Evolutionary conservation across 441 rosid species (phyloP).

Genomic region (Eutrema salsugineum): DNA sequence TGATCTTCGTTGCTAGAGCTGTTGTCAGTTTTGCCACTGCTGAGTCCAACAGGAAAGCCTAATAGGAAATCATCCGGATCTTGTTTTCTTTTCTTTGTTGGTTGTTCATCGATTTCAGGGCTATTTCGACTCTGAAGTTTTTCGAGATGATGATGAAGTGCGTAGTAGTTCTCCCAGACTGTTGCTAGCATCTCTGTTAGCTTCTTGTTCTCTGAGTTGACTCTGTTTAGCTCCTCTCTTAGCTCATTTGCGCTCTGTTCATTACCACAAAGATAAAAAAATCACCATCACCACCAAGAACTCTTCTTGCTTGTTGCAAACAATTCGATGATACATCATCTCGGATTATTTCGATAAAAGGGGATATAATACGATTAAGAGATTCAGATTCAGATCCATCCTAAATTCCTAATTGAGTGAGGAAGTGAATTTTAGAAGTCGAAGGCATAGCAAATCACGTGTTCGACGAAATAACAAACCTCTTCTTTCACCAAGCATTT

Average conservation of each 20-base stretch:
- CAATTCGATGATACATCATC: too few relatives aligned
- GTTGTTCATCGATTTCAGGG: conserved; percentile 30
- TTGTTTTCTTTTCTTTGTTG: conserved; percentile 44
- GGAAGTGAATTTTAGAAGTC: not conserved
- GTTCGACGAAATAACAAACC: conserved; percentile 27
- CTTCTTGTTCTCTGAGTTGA: conserved; percentile 67
- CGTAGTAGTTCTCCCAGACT: conserved; percentile 47
- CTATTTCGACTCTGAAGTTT: conserved; percentile 45
- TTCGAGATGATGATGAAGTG: conserved; percentile 38
- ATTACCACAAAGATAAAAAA: not conserved
- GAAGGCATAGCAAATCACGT: not conserved
- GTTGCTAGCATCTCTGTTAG: conserved; percentile 49
- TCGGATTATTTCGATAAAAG: too few relatives aligned
- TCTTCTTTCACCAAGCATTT: conserved; percentile 15
- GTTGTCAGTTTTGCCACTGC: conserved; percentile 41
- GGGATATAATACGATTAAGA: not conserved
- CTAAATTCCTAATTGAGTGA: not conserved
- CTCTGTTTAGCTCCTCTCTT: conserved; percentile 55
- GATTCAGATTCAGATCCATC: not conserved
- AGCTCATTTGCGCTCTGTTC: conserved; percentile 34
- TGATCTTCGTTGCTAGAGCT: conserved; percentile 66
- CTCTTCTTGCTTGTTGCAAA: not conserved
- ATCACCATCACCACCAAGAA: not conserved
- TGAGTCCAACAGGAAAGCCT: conserved; percentile 24
- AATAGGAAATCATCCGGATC: conserved; percentile 38